phyloP scores from a whole-genome alignment of 352 stramenopile genomes.

The Phytophthora citrophthora region DNA sequence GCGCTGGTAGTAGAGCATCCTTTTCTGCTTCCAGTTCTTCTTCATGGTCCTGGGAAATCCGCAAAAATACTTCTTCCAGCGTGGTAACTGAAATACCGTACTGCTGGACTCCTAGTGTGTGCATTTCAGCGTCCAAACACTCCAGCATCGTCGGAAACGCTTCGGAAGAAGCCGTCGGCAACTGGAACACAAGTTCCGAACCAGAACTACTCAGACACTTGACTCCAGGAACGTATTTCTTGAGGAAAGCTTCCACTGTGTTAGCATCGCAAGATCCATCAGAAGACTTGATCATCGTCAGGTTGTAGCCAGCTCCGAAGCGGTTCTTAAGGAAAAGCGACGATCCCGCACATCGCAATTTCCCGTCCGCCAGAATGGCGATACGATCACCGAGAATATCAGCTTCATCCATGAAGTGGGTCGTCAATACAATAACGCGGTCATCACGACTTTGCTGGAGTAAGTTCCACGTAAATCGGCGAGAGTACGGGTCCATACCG shows the following conservation, averaged over 20 bases:
- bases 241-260: conserved; percentile 41
- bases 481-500: conserved; percentile 96
- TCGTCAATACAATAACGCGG: conserved; percentile 86
- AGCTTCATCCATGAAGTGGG: conserved; percentile 91
- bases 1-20: neutral
- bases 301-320: conserved; percentile 92
- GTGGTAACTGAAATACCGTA: conserved; percentile 99
- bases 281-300: conserved; percentile 60
- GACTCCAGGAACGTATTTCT: conserved; percentile 64
- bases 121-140: conserved; percentile 62
- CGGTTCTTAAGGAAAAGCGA: conserved; percentile 95
- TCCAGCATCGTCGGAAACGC: conserved; percentile 93
- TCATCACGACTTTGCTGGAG: conserved; percentile 80
- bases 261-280: conserved; percentile 40
- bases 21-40: conserved; percentile 16
- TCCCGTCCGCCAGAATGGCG: conserved; percentile 93
- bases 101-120: conserved; percentile 66
- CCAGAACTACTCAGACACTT: conserved; percentile 91
- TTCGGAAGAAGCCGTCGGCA: conserved; percentile 82
- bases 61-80: conserved; percentile 98
- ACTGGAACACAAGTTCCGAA: conserved; percentile 95
- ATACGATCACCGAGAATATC: conserved; percentile 81
- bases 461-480: conserved; percentile 95
- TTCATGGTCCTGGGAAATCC: conserved; percentile 61
- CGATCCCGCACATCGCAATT: conserved; percentile 85